Conservation (phyloP, 2,329 filamentous ascomycete genomes). For the Grosmannia huntii region DNA sequence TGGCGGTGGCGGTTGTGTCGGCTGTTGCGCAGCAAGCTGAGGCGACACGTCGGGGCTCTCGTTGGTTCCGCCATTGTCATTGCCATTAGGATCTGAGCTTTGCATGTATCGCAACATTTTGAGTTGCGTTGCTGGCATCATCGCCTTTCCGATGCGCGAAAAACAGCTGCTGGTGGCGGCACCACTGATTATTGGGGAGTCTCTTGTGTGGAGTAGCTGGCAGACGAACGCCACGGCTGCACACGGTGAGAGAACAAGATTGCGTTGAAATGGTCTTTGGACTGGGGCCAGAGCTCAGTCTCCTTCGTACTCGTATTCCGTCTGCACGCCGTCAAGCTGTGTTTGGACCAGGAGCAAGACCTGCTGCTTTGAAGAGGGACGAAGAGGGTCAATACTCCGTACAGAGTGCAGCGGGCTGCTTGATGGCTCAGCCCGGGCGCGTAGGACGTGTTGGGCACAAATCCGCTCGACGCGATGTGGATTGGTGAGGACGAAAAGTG, state of each 20-base stretch:
- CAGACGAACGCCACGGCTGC: no score
- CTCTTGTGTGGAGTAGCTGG: not conserved
- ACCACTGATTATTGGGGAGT: slow-evolving; percentile 2
- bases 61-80: slow-evolving; percentile 1
- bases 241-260: no score
- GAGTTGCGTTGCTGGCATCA: slow-evolving; percentile 13
- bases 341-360: no score
- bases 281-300: not conserved
- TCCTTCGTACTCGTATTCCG: no score
- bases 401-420: slow-evolving; percentile 6
- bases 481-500: not conserved
- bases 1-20: slow-evolving; percentile 12
- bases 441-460: not conserved
- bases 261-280: not conserved
- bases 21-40: not conserved
- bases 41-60: slow-evolving; percentile 6
- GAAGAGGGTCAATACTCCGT: not conserved
- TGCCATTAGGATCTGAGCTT: slow-evolving; percentile 13
- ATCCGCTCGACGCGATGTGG: not conserved
- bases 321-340: not conserved
- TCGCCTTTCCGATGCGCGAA: slow-evolving; percentile 6
- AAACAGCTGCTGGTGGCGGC: slow-evolving; percentile 6
- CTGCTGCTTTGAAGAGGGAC: not conserved
- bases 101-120: slow-evolving; percentile 16
- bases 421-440: slow-evolving; percentile 9